Conservation (phyloP, 441 rosid species). For the Bruguiera hainesii region DNA sequence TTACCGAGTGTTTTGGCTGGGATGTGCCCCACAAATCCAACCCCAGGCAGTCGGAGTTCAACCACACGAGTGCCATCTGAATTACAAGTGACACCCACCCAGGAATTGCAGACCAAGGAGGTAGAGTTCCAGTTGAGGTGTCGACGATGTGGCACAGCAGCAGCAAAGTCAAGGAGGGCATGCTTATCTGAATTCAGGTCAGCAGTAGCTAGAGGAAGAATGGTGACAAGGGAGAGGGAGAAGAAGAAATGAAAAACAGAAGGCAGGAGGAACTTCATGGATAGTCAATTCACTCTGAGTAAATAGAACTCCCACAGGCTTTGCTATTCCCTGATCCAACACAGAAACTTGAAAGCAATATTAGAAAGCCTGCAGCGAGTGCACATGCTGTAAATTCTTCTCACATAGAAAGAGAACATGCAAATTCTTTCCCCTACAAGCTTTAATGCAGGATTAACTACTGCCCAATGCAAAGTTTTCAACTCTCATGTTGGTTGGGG, state of each 20-base stretch:
- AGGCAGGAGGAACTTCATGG: constrained; percentile 34
- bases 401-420: neutral
- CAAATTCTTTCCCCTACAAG: neutral
- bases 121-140: constrained; percentile 62
- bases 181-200: constrained; percentile 65
- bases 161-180: constrained; percentile 76
- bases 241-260: constrained; percentile 23
- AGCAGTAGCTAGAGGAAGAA: constrained; percentile 36
- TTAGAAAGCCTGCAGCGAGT: constrained; percentile 16
- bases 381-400: neutral
- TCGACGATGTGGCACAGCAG: constrained; percentile 49
- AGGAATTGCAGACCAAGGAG: constrained; percentile 55
- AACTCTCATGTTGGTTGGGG: neutral
- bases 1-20: constrained; percentile 73
- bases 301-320: constrained; percentile 22
- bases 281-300: constrained; percentile 20
- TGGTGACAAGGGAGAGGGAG: constrained; percentile 8
- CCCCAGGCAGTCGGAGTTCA: constrained; percentile 71
- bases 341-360: constrained; percentile 20
- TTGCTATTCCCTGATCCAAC: constrained; percentile 37
- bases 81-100: constrained; percentile 79
- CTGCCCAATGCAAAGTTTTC: neutral
- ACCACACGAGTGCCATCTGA: constrained; percentile 49
- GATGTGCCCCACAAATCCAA: constrained; percentile 70
- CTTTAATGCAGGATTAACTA: neutral